Evolutionary conservation across 129 eudicot genomes (phyloP), one percentile per base, ranked within the genome.

Genomic region (Artemisia tridentata): DNA sequence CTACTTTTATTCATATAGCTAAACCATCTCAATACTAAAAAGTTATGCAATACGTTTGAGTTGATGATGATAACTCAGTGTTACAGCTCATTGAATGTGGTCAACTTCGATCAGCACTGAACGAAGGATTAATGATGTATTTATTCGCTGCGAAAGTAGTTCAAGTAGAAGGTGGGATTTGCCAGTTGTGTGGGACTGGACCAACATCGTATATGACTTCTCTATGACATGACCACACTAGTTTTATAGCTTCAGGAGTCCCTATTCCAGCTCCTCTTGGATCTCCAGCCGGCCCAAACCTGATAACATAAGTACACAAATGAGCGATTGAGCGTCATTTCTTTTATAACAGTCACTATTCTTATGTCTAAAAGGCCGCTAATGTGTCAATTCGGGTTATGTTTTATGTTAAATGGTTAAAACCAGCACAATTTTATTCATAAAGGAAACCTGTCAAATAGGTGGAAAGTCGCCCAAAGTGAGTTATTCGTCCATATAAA

Each of bases 261-360:
- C 99, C 99, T 14, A 95, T 95, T 55, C 99, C 99, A 10, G 99
- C 99, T 47, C 99, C 99, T 77, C 91, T 82, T 0, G 99, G 99
- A 84, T 95, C 99, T 81, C 99, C 97, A n/a, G 97, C 96, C 2
- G 99, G 99, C 34, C 99, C 99, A 75, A 95, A 95, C 99, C 97
- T 93, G 78, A 9, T 29, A 29, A 29, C 34, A 29, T 29, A 29
- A 29, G 74, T 27, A 18, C 23, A 23, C 25, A 5, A 57, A 47
- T 5, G 48, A 41, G 10, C 13, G 1, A 50, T 9, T 19, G 4
- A 31, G 8, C 2, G 11, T 17, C 7, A 12, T 65, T n/a, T 5
- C 1, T 11, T 48, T 11, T 0, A 18, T 23, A 31, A 16, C 49
- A 54, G n/a, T 12, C 48, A 23, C 21, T 50, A 50, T 27, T n/a